Conservation (phyloP, 1,284 basidiomycete species). For the Cryptococcus sp. region DNA sequence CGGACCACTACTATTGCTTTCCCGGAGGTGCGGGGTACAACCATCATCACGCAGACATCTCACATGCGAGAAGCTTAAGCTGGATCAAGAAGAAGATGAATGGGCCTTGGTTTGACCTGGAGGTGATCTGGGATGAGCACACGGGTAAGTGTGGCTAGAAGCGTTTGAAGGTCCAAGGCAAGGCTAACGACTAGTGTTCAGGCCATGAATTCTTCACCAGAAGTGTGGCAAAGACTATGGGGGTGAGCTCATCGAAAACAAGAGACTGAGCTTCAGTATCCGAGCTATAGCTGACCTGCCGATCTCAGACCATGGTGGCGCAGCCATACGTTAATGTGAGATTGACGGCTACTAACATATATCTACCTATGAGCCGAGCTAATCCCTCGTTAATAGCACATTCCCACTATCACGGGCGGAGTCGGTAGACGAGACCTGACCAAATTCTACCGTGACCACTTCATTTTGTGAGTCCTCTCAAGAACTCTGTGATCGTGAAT, state of each 20-base stretch:
- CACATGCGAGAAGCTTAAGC: slow-evolving; percentile 8
- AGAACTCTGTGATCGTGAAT: not conserved
- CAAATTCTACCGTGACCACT: slow-evolving; percentile 54
- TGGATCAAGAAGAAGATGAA: slow-evolving; percentile 13
- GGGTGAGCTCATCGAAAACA: slow-evolving; percentile 15
- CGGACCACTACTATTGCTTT: slow-evolving; percentile 2
- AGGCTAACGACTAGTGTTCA: not conserved
- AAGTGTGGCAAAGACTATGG: slow-evolving; percentile 32
- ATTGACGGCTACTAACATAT: not conserved
- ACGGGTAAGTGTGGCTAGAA: slow-evolving; percentile 1
- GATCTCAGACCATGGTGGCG: slow-evolving; percentile 14
- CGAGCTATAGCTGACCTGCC: not conserved
- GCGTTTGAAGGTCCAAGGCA: not conserved
- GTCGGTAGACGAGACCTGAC: slow-evolving; percentile 56
- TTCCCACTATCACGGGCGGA: slow-evolving; percentile 52
- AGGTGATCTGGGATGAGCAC: slow-evolving; percentile 14
- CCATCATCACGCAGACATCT: slow-evolving; percentile 6
- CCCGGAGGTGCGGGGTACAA: slow-evolving; percentile 4
- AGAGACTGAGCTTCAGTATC: not conserved
- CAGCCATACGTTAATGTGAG: slow-evolving; percentile 29
- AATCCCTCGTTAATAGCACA: slow-evolving; percentile 6
- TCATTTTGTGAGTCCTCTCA: slow-evolving; percentile 30
- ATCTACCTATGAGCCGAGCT: too few relatives aligned
- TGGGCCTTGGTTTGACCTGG: slow-evolving; percentile 11
- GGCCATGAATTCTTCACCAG: slow-evolving; percentile 26